Evolutionary conservation across 176 grass and related monocot species (phyloP).

Genomic region (Cocos nucifera): DNA sequence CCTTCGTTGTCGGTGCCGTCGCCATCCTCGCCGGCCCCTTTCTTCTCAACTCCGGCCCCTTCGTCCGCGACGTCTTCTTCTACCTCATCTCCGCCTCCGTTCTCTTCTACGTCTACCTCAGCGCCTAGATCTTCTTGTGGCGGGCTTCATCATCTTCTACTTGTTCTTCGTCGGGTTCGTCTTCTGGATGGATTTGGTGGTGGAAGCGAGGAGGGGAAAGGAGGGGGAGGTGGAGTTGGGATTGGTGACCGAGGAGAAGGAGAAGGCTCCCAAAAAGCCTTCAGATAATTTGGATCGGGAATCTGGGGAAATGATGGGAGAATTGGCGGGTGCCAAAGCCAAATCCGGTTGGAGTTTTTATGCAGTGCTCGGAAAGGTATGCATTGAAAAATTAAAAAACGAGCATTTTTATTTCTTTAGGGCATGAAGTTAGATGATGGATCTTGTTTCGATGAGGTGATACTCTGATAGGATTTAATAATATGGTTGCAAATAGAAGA

Average conservation of each 20-base stretch:
- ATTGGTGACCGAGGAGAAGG: too few relatives aligned
- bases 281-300: too few relatives aligned
- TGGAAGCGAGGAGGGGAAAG: constrained; percentile 21
- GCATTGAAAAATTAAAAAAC: constrained; percentile 1
- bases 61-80: constrained; percentile 71
- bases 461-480: too few relatives aligned
- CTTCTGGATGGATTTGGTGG: constrained; percentile 75
- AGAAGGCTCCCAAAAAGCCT: too few relatives aligned
- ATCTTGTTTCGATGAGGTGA: too few relatives aligned
- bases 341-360: constrained; percentile 1
- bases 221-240: background rate
- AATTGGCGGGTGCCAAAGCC: too few relatives aligned
- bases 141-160: constrained; percentile 66
- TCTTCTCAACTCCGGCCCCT: constrained; percentile 41
- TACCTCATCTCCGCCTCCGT: constrained; percentile 55
- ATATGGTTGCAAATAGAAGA: too few relatives aligned
- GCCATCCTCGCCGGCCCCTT: constrained; percentile 53
- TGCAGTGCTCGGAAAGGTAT: constrained; percentile 46
- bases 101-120: constrained; percentile 77
- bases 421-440: too few relatives aligned
- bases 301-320: too few relatives aligned
- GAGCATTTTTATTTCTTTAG: background rate
- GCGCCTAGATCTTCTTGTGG: constrained; percentile 83
- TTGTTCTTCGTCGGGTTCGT: constrained; percentile 75
- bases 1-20: constrained; percentile 66